Evolutionary conservation across 345 rosid species (phyloP).

Genomic region (Syzygium grande): DNA sequence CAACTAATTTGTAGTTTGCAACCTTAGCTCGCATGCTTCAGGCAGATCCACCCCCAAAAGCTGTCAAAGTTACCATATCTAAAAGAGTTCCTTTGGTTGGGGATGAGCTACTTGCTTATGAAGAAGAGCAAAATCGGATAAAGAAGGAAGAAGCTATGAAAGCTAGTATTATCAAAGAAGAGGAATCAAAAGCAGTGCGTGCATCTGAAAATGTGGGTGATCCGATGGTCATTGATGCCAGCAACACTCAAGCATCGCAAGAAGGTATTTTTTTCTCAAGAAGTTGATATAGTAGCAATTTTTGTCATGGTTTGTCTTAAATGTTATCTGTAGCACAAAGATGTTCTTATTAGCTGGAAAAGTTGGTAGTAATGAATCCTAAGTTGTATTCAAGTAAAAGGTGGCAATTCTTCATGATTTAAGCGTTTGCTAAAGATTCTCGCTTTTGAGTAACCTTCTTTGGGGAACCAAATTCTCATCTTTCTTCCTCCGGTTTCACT

Average conservation of each 20-base stretch:
- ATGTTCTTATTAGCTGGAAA: not conserved
- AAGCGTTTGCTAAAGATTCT: not conserved
- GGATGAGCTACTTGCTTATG: conserved; percentile 92
- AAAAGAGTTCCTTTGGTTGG: conserved; percentile 96
- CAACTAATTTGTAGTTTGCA: conserved; percentile 48
- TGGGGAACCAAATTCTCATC: not conserved
- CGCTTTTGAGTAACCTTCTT: not conserved
- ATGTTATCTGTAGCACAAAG: not conserved
- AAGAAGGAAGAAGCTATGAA: conserved; percentile 89
- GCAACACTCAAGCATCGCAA: conserved; percentile 26
- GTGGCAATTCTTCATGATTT: not conserved
- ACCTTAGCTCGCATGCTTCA: conserved; percentile 97
- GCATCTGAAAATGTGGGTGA: conserved; percentile 59
- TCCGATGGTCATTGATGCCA: conserved; percentile 73
- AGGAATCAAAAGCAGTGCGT: conserved; percentile 58
- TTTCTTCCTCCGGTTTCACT: not conserved
- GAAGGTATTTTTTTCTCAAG: conserved; percentile 46
- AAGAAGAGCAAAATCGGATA: conserved; percentile 87
- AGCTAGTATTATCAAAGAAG: conserved; percentile 80
- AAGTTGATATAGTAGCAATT: not conserved
- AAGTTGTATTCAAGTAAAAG: not conserved
- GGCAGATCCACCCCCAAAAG: conserved; percentile 98
- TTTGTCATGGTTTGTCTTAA: not conserved
- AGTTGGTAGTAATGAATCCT: not conserved
- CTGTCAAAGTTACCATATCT: conserved; percentile 91